Conservation (phyloP, 345 rosid species). For the Melastoma malabathricum region DNA sequence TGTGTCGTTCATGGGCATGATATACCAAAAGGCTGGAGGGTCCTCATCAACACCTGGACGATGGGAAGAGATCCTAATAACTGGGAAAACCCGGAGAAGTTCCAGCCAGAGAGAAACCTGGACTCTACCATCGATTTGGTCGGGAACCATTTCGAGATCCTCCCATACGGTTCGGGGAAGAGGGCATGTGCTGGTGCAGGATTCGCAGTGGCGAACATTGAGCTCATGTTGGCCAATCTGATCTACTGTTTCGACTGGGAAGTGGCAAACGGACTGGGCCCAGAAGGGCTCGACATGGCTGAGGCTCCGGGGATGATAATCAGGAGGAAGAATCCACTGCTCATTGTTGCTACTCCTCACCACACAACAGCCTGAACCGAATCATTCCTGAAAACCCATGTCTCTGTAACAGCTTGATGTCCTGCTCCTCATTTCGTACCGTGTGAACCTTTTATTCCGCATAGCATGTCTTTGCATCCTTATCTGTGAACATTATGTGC, state of each 20-base stretch:
- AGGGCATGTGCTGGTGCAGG: slow-evolving; percentile 9
- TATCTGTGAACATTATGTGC: no score
- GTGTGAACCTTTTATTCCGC: no score
- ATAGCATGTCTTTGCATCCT: no score
- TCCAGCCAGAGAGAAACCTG: slow-evolving; percentile 8
- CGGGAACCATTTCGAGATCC: slow-evolving; percentile 4
- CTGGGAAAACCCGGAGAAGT: slow-evolving; percentile 10
- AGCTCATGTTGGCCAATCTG: slow-evolving; percentile 6
- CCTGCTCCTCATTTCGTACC: no score
- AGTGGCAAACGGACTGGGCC: slow-evolving; percentile 1
- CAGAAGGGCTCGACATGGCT: slow-evolving; percentile 6
- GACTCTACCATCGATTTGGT: slow-evolving; percentile 7
- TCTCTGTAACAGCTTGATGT: no score
- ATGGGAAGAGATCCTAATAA: slow-evolving; percentile 9
- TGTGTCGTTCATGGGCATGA: slow-evolving; percentile 15
- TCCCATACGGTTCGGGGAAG: slow-evolving; percentile 13
- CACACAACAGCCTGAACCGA: no score
- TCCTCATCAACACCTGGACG: slow-evolving; percentile 7
- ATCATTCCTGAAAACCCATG: no score
- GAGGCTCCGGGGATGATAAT: background rate
- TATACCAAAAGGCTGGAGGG: slow-evolving; percentile 4
- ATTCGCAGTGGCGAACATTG: slow-evolving; percentile 4
- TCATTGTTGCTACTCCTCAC: no score
- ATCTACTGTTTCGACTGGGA: slow-evolving; percentile 8
- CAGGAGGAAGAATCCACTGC: no score